Percentiles rank a stretch among this genome's conserved stretches.
phyloP scores from a whole-genome alignment of 108 stramenopile genomes.

The Nannochloropsis salina region DNA sequence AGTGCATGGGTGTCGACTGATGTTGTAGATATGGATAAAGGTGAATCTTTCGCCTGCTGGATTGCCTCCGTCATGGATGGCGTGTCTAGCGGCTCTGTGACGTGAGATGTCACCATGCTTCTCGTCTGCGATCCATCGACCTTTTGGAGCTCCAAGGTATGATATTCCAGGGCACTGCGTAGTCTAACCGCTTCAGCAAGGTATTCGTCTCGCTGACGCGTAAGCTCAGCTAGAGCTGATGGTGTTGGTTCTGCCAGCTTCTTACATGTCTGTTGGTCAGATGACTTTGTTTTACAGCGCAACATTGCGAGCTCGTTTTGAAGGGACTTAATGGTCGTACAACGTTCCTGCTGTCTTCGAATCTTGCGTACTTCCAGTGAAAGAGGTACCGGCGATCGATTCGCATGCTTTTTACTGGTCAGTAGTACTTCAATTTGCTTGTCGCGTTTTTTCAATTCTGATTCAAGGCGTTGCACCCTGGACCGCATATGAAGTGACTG shows the following conservation, averaged over 20 bases:
- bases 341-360: neutral
- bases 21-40: too few relatives aligned
- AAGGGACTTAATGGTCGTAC: constrained; percentile 13
- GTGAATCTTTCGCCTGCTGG: too few relatives aligned
- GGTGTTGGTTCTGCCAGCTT: too few relatives aligned
- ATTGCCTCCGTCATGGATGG: too few relatives aligned
- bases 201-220: neutral
- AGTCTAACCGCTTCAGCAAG: neutral
- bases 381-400: neutral
- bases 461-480: constrained; percentile 1
- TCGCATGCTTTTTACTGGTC: neutral
- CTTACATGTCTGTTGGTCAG: too few relatives aligned
- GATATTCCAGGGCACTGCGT: constrained; percentile 4
- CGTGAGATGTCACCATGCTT: neutral
- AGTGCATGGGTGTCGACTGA: too few relatives aligned
- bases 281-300: neutral
- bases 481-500: neutral
- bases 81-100: neutral
- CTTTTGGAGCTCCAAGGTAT: neutral
- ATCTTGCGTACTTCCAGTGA: neutral
- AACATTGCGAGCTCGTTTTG: neutral
- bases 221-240: neutral
- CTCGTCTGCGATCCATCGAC: neutral
- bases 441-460: neutral
- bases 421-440: neutral